Evolutionary conservation across 768 basidiomycete genomes (phyloP), one percentile per base, ranked within the genome.

Genomic region (Russula griseocarnosa): DNA sequence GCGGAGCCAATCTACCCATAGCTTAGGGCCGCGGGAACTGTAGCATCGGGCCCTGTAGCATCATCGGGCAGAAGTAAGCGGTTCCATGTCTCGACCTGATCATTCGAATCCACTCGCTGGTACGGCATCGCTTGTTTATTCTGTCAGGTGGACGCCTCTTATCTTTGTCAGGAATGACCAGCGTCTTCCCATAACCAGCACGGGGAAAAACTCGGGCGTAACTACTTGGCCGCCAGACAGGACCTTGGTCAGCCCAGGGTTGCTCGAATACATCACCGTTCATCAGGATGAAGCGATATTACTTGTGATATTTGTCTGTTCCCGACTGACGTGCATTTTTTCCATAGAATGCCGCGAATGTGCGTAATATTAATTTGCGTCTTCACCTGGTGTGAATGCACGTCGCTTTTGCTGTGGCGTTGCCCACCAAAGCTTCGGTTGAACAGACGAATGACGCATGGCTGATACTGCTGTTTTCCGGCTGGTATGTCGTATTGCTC

Each of bases 21-120:
- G 40, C 40, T 22, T 38, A 16, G 26, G 22, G 61, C 36, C 34
- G 55, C 54, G 47, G 61, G 46, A 55, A 18, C 54, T 28, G 30
- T 40, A 38, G 34, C 20, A 26, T 55, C 34, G n/a, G n/a, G n/a
- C n/a, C n/a, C 54, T 28, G 30, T 40, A 38, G 34, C 20, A 26
- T 55, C 34, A 26, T 22, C 20, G n/a, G 44, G 38, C 46, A 38
- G 34, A 55, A 54, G 61, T 47, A 30, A 42, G 53, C 28, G 24
- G 28, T 57, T 49, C n/a, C 16, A 42, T 46, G 7, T 20, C 55
- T 52, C 28, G 40, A 24, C 44, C n/a, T 34, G 30, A 22, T 46
- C 30, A 44, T 30, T 56, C 18, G 46, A 49, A 13, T 26, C 54
- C 30, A n/a, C 28, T 57, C 28, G 34, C 9, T 20, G 13, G 38